Percentiles rank a stretch among this genome's conserved stretches.
These are phyloP conservation scores for Chaetomidium leptoderma DNA, from an alignment of 495 filamentous ascomycete genomes.

Conservation along the genomic window DNA sequence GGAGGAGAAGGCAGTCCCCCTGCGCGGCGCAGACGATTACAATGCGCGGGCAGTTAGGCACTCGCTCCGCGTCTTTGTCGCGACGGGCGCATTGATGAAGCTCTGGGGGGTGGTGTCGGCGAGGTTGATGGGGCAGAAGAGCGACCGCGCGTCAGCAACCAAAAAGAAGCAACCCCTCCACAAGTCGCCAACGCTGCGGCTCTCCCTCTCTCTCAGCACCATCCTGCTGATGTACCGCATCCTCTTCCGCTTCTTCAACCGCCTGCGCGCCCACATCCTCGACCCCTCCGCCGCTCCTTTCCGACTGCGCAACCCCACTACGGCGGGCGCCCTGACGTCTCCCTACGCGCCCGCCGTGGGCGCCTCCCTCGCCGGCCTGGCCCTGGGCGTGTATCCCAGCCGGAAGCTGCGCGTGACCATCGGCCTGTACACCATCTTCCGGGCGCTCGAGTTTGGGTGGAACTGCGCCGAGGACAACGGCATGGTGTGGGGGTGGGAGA, in stretches of 20 bases:
- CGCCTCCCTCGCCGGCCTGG: slow-evolving; percentile 77
- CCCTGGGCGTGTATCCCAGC: slow-evolving; percentile 71
- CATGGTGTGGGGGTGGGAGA: slow-evolving; percentile 59
- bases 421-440: slow-evolving; percentile 71
- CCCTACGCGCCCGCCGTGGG: slow-evolving; percentile 81
- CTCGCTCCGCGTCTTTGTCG: slow-evolving; percentile 70
- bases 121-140: slow-evolving; percentile 40
- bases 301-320: slow-evolving; percentile 72
- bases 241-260: slow-evolving; percentile 82
- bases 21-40: slow-evolving; percentile 54
- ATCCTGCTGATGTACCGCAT: slow-evolving; percentile 84
- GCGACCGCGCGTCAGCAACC: slow-evolving; percentile 29
- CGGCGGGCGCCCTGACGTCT: slow-evolving; percentile 70
- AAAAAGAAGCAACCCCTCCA: slow-evolving; percentile 52
- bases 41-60: slow-evolving; percentile 75
- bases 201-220: slow-evolving; percentile 75
- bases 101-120: slow-evolving; percentile 57
- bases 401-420: slow-evolving; percentile 74
- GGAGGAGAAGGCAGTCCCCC: neutral
- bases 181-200: slow-evolving; percentile 66
- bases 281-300: slow-evolving; percentile 70
- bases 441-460: slow-evolving; percentile 81
- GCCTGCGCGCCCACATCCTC: slow-evolving; percentile 72
- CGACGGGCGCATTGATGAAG: slow-evolving; percentile 65
- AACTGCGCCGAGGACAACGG: slow-evolving; percentile 78